Conservation (phyloP, 164 flowering plant genomes). For the Dillenia suffruticosa region DNA sequence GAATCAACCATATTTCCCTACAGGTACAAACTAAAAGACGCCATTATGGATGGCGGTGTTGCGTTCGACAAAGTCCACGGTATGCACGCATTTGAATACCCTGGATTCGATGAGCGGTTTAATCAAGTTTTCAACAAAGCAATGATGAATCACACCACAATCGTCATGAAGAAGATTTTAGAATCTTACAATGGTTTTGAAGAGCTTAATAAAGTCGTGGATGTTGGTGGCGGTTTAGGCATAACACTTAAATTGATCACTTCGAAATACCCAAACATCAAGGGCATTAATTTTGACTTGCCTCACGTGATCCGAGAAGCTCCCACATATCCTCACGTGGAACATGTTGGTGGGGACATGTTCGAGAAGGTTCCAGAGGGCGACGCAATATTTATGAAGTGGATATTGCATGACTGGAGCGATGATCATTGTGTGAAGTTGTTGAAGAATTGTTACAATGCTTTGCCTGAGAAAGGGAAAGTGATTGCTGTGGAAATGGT, state of each 20-base stretch:
- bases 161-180: conserved; percentile 70
- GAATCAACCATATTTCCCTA: neutral
- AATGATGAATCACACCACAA: conserved; percentile 72
- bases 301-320: conserved; percentile 84
- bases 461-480: conserved; percentile 67
- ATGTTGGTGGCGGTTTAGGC: conserved; percentile 93
- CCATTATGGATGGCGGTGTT: conserved; percentile 81
- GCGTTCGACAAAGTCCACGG: conserved; percentile 85
- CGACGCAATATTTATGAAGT: conserved; percentile 94
- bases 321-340: conserved; percentile 55
- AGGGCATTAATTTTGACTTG: conserved; percentile 79
- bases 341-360: conserved; percentile 89
- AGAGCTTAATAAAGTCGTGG: conserved; percentile 57
- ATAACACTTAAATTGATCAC: conserved; percentile 56
- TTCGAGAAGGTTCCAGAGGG: conserved; percentile 71
- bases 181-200: conserved; percentile 69
- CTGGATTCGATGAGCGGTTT: conserved; percentile 67
- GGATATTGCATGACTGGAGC: conserved; percentile 94
- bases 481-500: conserved; percentile 62
- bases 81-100: conserved; percentile 72
- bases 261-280: conserved; percentile 59
- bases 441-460: conserved; percentile 66
- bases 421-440: conserved; percentile 71
- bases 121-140: conserved; percentile 79
- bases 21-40: conserved; percentile 83